These are phyloP conservation scores for Trichoderma sp. DNA, from an alignment of 2,329 filamentous ascomycete species.

Conservation along the genomic window DNA sequence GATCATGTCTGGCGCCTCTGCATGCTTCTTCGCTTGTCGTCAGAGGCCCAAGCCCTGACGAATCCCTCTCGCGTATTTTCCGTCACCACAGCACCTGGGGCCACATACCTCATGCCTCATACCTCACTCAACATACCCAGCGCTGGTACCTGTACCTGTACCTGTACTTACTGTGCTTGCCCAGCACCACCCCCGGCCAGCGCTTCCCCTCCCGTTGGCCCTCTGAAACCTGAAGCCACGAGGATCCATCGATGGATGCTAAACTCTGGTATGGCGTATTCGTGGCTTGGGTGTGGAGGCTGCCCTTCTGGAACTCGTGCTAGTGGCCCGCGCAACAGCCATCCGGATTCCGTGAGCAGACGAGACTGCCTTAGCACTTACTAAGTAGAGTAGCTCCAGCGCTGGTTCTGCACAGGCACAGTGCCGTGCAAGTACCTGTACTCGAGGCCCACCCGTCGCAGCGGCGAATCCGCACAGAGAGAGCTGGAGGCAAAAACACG, in stretches of 20 bases:
- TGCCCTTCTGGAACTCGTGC: slow-evolving; percentile 11
- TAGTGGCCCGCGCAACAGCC: slow-evolving; percentile 16
- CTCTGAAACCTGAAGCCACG: slow-evolving; percentile 8
- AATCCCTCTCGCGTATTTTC: not conserved
- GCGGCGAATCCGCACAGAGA: slow-evolving; percentile 7
- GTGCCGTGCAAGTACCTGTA: not conserved
- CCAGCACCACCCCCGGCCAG: not conserved
- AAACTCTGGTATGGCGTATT: slow-evolving; percentile 10
- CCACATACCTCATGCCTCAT: slow-evolving; percentile 6
- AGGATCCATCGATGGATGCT: too few species aligned
- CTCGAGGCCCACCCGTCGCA: not conserved
- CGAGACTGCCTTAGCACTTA: too few species aligned
- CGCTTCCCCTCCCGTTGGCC: not conserved
- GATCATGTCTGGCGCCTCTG: not conserved
- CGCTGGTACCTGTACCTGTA: not conserved
- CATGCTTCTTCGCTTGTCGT: not conserved
- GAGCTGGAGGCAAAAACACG: not conserved
- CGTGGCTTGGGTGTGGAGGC: slow-evolving; percentile 10
- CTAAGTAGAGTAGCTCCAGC: too few species aligned
- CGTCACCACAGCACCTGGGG: not conserved
- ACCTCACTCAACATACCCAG: not conserved
- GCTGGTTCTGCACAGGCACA: slow-evolving; percentile 4
- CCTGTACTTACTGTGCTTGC: not conserved
- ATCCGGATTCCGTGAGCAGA: slow-evolving; percentile 16
- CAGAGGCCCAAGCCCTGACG: slow-evolving; percentile 4